phyloP scores from a whole-genome alignment of 176 grass and related monocot genomes.

The Dactylis glomerata region DNA sequence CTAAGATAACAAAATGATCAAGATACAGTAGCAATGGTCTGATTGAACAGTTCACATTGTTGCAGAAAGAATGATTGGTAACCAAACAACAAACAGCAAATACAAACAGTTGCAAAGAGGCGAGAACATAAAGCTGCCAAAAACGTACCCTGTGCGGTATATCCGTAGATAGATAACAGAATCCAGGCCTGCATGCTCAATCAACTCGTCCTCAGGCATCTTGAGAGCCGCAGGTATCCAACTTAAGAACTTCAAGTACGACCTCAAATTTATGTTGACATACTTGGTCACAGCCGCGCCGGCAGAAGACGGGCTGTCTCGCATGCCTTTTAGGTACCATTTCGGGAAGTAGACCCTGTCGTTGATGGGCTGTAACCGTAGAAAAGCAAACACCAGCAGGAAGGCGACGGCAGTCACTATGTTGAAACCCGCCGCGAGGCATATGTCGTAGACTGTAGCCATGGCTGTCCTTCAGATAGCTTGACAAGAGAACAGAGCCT shows the following conservation, averaged over 20 bases:
- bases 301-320: slow-evolving; percentile 54
- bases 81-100: not conserved
- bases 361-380: slow-evolving; percentile 94
- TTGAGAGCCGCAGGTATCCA: slow-evolving; percentile 80
- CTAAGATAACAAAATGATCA: not conserved
- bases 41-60: not conserved
- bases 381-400: slow-evolving; percentile 74
- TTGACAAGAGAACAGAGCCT: not conserved
- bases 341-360: slow-evolving; percentile 95
- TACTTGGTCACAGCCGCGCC: slow-evolving; percentile 60
- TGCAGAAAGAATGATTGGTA: not conserved
- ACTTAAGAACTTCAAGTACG: slow-evolving; percentile 76
- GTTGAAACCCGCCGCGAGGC: slow-evolving; percentile 63
- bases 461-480: slow-evolving; percentile 28
- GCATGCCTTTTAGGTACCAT: slow-evolving; percentile 92
- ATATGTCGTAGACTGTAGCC: slow-evolving; percentile 62
- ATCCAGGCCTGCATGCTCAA: slow-evolving; percentile 92
- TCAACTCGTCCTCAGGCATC: slow-evolving; percentile 93
- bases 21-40: not conserved
- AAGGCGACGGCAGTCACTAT: slow-evolving; percentile 55
- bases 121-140: not conserved
- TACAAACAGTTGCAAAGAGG: not conserved
- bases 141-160: slow-evolving; percentile 75
- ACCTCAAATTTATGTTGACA: slow-evolving; percentile 71
- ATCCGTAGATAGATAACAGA: slow-evolving; percentile 89